Evolutionary conservation across 805 yeast species (phyloP), one percentile per base, ranked within the genome.

Genomic region (Teunomyces stri): DNA sequence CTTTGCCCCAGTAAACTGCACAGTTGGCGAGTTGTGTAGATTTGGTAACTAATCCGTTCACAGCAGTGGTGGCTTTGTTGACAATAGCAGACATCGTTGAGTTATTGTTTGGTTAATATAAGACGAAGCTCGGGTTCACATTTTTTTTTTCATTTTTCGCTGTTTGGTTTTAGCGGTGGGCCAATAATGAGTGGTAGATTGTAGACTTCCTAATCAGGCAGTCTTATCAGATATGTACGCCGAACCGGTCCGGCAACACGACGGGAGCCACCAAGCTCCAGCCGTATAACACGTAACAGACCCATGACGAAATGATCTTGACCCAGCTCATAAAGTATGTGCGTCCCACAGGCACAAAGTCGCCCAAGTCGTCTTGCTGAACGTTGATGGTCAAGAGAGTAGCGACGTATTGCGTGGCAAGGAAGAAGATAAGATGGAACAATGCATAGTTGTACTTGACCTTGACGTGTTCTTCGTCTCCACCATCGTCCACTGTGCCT

Each of bases 371-470:
- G 58, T 86, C 94, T 49, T 81, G 84, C 43, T 87, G 83, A 29
- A 94, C 97, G 60, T 91, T 92, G 68, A 92, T 87, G 0, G 99
- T 94, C 47, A 94, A 75, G 50, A 94, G 74, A 0, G 97, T 89
- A 0, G 98, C 97, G 37, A 91, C 90, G 80, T 96, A 95, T 65
- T 92, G 98, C 1, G 99, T 92, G 0, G 99, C 99, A 51, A 94
- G 73, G 64, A 94, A 84, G 75, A 94, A 94, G 25, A 94, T 88
- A 28, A 92, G 62, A 65, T 94, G 99, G 76, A 94, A 94, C 41
- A 92, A 69, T 5, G 89, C 75, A 65, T 91, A 91, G 66, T 88
- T 89, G 70, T 91, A 91, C 61, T 84, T 85, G 1, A 92, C 89
- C 40, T 76, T 72, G 41, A 68, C 66, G 50, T 75, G 66, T 54